Conservation (phyloP, 2,329 filamentous ascomycete genomes). For the Alternaria burnsii region DNA sequence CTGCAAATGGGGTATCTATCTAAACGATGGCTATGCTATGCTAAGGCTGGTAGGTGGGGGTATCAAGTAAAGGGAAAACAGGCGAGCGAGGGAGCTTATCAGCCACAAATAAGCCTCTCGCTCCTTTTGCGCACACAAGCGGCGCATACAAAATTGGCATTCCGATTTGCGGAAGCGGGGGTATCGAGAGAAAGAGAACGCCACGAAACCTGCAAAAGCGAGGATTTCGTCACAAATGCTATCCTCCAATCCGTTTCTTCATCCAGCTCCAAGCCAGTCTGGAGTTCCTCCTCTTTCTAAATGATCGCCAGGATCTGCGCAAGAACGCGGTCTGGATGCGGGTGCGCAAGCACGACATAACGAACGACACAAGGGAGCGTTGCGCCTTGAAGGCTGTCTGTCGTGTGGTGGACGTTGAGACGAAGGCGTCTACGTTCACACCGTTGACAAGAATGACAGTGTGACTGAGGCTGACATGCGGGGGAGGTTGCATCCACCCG, state of each 20-base stretch:
- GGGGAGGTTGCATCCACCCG: slow-evolving; percentile 3
- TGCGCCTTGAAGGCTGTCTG: slow-evolving; percentile 5
- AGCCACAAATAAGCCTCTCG: slow-evolving; percentile 38
- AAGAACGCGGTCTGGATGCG: slow-evolving; percentile 13
- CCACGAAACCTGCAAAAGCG: slow-evolving; percentile 16
- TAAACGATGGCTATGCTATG: slow-evolving; percentile 20
- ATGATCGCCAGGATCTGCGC: slow-evolving; percentile 8
- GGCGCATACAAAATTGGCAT: slow-evolving; percentile 31
- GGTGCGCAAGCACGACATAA: not conserved
- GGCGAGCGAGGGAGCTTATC: slow-evolving; percentile 14
- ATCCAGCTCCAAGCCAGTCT: not conserved
- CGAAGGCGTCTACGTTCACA: slow-evolving; percentile 1
- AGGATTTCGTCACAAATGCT: slow-evolving; percentile 5
- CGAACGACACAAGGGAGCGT: not conserved
- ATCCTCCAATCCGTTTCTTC: slow-evolving; percentile 2
- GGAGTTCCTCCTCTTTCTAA: not conserved
- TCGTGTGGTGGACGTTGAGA: slow-evolving; percentile 4
- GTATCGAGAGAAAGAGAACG: slow-evolving; percentile 28
- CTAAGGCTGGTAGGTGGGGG: slow-evolving; percentile 24
- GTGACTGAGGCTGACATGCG: slow-evolving; percentile 3
- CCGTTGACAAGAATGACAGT: not conserved
- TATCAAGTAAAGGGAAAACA: slow-evolving; percentile 44
- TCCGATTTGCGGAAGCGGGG: slow-evolving; percentile 30
- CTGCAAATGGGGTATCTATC: slow-evolving; percentile 10
- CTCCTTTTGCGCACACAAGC: slow-evolving; percentile 30